phyloP scores from a whole-genome alignment of 2,329 filamentous ascomycete genomes.

The Graphilbum sp. region DNA sequence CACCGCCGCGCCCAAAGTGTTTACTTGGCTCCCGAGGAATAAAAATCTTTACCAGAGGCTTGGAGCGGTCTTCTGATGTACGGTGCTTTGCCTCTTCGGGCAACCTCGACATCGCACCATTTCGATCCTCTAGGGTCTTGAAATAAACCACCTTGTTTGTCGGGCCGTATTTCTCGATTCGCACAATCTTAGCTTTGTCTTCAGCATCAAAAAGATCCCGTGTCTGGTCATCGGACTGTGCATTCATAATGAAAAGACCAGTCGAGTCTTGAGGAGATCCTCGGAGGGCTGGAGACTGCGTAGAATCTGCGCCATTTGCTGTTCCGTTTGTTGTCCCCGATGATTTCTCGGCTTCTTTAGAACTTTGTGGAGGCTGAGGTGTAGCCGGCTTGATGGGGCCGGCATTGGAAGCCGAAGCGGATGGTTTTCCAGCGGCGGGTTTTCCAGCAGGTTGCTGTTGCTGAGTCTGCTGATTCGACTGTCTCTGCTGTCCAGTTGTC shows the following conservation, averaged over 20 bases:
- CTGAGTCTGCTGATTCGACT: neutral
- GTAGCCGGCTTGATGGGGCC: conserved; percentile 24
- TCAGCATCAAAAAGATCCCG: conserved; percentile 70
- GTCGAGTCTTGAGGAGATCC: conserved; percentile 49
- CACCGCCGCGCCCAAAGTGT: conserved; percentile 35
- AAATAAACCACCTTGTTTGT: conserved; percentile 81
- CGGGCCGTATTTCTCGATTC: conserved; percentile 62
- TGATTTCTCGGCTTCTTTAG: conserved; percentile 42
- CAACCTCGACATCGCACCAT: conserved; percentile 58
- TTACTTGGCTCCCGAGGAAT: conserved; percentile 32
- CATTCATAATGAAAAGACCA: conserved; percentile 80
- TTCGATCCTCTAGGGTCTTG: conserved; percentile 61
- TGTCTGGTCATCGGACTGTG: conserved; percentile 68
- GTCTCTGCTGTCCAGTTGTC: neutral
- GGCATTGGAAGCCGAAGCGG: conserved; percentile 16
- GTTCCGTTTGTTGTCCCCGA: conserved; percentile 34
- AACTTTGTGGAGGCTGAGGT: conserved; percentile 30
- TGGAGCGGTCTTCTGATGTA: conserved; percentile 55
- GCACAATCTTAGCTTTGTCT: conserved; percentile 64
- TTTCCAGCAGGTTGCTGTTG: conserved; percentile 7
- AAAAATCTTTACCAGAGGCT: conserved; percentile 72
- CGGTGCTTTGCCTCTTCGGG: conserved; percentile 62
- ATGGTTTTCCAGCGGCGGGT: conserved; percentile 19
- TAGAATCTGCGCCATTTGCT: conserved; percentile 32
- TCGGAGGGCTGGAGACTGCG: conserved; percentile 43